Evolutionary conservation across 2,329 filamentous ascomycete genomes (phyloP).

Genomic region (Pseudogymnoascus sp.): DNA sequence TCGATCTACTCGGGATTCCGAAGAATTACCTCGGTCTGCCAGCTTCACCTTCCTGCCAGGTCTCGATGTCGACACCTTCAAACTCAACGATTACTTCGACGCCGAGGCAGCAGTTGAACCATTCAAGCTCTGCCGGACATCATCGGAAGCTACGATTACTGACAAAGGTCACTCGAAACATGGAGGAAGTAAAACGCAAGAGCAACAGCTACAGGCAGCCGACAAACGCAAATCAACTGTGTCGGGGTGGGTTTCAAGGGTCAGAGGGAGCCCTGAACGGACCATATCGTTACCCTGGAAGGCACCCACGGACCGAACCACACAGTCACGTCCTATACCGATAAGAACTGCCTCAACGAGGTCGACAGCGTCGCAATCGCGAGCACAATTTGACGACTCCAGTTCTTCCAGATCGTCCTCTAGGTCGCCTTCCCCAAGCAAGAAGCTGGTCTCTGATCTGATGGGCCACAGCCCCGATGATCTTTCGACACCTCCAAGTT

Average conservation of each 20-base stretch:
- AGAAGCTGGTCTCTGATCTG: slow-evolving; percentile 17
- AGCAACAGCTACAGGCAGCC: slow-evolving; percentile 19
- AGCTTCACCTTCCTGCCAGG: slow-evolving; percentile 49
- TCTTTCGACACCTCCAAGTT: slow-evolving; percentile 17
- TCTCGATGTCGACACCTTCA: slow-evolving; percentile 22
- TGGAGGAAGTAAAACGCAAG: background rate
- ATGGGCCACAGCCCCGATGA: slow-evolving; percentile 10
- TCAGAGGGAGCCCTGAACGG: slow-evolving; percentile 20
- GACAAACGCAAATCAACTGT: slow-evolving; percentile 28
- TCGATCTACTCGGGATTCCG: slow-evolving; percentile 15
- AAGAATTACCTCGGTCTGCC: slow-evolving; percentile 42
- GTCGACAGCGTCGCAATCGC: background rate
- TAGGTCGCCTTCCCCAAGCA: slow-evolving; percentile 38
- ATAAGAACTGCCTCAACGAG: background rate
- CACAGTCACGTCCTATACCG: background rate
- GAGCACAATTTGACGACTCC: background rate
- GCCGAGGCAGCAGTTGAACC: slow-evolving; percentile 43
- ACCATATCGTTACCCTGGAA: slow-evolving; percentile 26
- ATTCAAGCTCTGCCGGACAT: slow-evolving; percentile 23
- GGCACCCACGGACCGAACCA: slow-evolving; percentile 15
- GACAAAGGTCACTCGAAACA: background rate
- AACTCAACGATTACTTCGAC: slow-evolving; percentile 34
- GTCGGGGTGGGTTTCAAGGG: slow-evolving; percentile 29
- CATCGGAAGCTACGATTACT: slow-evolving; percentile 11
- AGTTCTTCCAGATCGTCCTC: slow-evolving; percentile 26